Conservation (phyloP, 352 stramenopile species). For the Phytophthora pseudosyringae region DNA sequence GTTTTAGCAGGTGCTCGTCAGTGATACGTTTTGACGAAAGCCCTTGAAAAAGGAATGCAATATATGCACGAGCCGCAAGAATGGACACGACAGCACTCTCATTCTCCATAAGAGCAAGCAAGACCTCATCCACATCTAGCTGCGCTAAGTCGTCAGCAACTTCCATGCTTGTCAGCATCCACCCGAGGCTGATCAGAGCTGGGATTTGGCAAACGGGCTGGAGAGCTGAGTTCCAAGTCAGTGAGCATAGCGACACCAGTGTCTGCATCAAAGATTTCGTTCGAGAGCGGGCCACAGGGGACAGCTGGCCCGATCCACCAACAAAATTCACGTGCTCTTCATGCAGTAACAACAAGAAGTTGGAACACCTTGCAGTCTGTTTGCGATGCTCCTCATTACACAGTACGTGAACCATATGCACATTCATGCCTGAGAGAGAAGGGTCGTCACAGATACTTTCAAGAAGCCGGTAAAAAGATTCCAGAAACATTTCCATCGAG, state of each 20-base stretch:
- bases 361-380: not conserved
- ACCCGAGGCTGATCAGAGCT: constrained; percentile 22
- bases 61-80: constrained; percentile 12
- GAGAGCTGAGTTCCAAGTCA: constrained; percentile 28
- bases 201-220: constrained; percentile 30
- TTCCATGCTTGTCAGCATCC: constrained; percentile 20
- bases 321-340: constrained; percentile 32
- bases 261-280: constrained; percentile 33
- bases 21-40: constrained; percentile 11
- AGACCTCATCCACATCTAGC: constrained; percentile 23
- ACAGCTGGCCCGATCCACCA: constrained; percentile 24
- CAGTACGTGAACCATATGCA: constrained; percentile 7
- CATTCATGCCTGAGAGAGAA: constrained; percentile 14
- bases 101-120: constrained; percentile 25
- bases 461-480: constrained; percentile 25
- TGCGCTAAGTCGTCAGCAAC: constrained; percentile 21
- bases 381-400: constrained; percentile 6
- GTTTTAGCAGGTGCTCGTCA: constrained; percentile 16
- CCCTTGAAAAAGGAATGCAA: constrained; percentile 18
- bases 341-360: constrained; percentile 10
- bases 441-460: constrained; percentile 17
- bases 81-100: constrained; percentile 19
- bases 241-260: constrained; percentile 28
- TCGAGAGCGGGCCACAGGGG: constrained; percentile 17
- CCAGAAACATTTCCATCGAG: constrained; percentile 25